Percentiles rank a stretch among this genome's conserved stretches.
Evolutionary conservation across 2,329 filamentous ascomycete genomes (phyloP).

Genomic region (Colletotrichum brevisporum): DNA sequence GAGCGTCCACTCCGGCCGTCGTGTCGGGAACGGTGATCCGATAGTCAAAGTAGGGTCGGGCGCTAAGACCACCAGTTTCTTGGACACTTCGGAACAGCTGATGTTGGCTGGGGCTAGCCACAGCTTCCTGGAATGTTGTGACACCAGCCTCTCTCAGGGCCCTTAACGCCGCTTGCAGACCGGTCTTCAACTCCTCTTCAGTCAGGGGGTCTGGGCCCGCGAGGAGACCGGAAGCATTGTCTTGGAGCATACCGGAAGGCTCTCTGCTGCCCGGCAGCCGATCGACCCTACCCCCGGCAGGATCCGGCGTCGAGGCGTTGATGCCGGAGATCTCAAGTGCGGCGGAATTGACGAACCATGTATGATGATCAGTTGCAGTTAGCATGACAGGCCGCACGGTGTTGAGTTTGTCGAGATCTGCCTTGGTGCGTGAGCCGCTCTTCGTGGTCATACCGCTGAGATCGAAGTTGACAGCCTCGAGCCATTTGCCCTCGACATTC

Average conservation of each 20-base stretch:
- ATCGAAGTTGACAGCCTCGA: slow-evolving; percentile 44
- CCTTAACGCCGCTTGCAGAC: slow-evolving; percentile 45
- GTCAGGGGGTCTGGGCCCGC: slow-evolving; percentile 43
- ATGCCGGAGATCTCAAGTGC: slow-evolving; percentile 45
- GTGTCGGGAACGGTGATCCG: slow-evolving; percentile 45
- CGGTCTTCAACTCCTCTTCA: slow-evolving; percentile 41
- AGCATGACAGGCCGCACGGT: slow-evolving; percentile 23
- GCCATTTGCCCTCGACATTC: slow-evolving; percentile 44
- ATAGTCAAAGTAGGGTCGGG: slow-evolving; percentile 47
- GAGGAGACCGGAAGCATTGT: slow-evolving; percentile 43
- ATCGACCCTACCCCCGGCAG: slow-evolving; percentile 43
- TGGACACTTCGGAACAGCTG: slow-evolving; percentile 42
- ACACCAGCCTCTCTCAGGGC: slow-evolving; percentile 46
- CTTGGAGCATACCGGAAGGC: slow-evolving; percentile 45
- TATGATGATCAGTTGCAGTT: slow-evolving; percentile 14
- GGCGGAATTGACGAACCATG: slow-evolving; percentile 42
- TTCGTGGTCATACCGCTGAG: slow-evolving; percentile 15
- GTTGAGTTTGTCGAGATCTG: slow-evolving; percentile 24
- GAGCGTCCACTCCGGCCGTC: slow-evolving; percentile 21
- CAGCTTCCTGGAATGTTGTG: slow-evolving; percentile 48
- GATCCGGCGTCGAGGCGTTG: slow-evolving; percentile 42
- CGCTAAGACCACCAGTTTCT: slow-evolving; percentile 41
- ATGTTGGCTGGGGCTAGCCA: slow-evolving; percentile 32
- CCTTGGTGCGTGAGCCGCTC: not conserved
- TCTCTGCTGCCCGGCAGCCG: slow-evolving; percentile 46